Conservation (phyloP, 2,329 filamentous ascomycete species). For the Exophiala bonariae region DNA sequence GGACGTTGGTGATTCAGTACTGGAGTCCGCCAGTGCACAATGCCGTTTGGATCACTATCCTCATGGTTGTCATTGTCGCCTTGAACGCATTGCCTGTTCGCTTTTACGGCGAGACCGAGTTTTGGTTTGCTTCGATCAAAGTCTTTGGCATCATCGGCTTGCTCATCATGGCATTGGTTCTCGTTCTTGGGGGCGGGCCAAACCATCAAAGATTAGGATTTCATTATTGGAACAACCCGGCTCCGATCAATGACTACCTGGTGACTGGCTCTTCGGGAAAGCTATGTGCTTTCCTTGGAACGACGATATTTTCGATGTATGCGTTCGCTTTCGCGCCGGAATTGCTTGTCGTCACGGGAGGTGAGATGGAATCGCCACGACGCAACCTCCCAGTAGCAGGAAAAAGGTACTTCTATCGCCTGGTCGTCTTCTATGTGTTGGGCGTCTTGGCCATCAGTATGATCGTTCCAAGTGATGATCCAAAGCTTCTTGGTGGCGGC, state of each 20-base stretch:
- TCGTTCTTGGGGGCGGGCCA: constrained; percentile 59
- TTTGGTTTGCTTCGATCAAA: constrained; percentile 55
- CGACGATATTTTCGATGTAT: constrained; percentile 52
- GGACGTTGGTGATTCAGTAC: constrained; percentile 64
- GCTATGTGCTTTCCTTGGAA: constrained; percentile 54
- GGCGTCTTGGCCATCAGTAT: constrained; percentile 61
- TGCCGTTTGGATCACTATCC: constrained; percentile 55
- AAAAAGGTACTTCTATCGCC: constrained; percentile 59
- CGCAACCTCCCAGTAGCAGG: constrained; percentile 55
- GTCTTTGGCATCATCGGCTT: constrained; percentile 56
- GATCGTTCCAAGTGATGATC: constrained; percentile 56
- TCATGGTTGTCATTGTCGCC: constrained; percentile 58
- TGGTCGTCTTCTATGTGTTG: constrained; percentile 63
- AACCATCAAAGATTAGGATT: constrained; percentile 52
- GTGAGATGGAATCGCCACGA: constrained; percentile 53
- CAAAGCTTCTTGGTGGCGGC: constrained; percentile 52
- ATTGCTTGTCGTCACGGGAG: constrained; percentile 55
- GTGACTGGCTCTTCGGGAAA: constrained; percentile 48
- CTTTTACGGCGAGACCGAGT: constrained; percentile 56
- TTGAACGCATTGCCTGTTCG: constrained; percentile 50
- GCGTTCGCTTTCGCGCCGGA: constrained; percentile 58
- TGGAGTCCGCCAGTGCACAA: constrained; percentile 52
- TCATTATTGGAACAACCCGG: constrained; percentile 51
- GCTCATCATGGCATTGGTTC: constrained; percentile 53
- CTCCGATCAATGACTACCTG: constrained; percentile 51